Evolutionary conservation across 176 grass and related monocot genomes (phyloP).

Genomic region (barley (Hordeum vulgare)): MorexV3_pseudomolecules_assembly NC_058522.1:42578877-42579376

Average conservation of each 20-base stretch:
- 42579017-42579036: background rate
- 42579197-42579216: background rate
- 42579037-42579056: background rate
- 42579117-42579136: background rate
- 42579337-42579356: too few relatives aligned
- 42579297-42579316: too few relatives aligned
- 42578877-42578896: background rate
- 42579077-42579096: background rate
- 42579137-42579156: background rate
- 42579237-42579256: background rate
- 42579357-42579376: too few relatives aligned
- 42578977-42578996: background rate
- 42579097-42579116: background rate
- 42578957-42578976: background rate
- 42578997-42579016: background rate
- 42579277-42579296: background rate
- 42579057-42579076: background rate
- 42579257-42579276: background rate
- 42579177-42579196: background rate
- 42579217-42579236: background rate
- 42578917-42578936: background rate
- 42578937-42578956: background rate
- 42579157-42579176: background rate
- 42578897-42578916: too few relatives aligned
- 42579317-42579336: too few relatives aligned